Percentiles rank a stretch among this genome's conserved stretches.
Evolutionary conservation across 352 stramenopile species (phyloP).

Genomic region (Pythium chondricola): DNA sequence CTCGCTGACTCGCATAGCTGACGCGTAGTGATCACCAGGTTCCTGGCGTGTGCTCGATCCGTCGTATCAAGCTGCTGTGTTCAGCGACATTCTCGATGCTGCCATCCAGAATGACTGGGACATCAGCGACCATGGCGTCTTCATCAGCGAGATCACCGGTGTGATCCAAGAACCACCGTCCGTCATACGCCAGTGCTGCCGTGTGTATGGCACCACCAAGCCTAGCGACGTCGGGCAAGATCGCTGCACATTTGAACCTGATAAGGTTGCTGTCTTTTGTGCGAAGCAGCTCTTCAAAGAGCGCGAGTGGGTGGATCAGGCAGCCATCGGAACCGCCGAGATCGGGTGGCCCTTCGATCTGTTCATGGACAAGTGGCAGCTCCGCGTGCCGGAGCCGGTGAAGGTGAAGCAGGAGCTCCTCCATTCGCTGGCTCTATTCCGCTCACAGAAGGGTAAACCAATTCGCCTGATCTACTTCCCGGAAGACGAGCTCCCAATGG

Average conservation of each 20-base stretch:
- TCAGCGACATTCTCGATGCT: conserved; percentile 65
- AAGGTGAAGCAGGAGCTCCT: conserved; percentile 60
- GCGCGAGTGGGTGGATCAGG: conserved; percentile 29
- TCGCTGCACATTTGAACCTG: conserved; percentile 39
- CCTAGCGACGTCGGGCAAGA: conserved; percentile 14
- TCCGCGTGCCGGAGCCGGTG: conserved; percentile 65
- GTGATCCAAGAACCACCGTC: conserved; percentile 34
- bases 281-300: conserved; percentile 74
- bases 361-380: conserved; percentile 82
- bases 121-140: conserved; percentile 31
- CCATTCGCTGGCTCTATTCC: conserved; percentile 49
- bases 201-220: conserved; percentile 44
- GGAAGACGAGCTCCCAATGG: conserved; percentile 52
- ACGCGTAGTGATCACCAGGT: no score
- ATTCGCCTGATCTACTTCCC: conserved; percentile 58
- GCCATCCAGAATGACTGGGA: conserved; percentile 72
- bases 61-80: conserved; percentile 49
- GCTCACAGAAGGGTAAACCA: conserved; percentile 32
- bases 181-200: conserved; percentile 64
- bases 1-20: no score
- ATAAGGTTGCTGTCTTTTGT: conserved; percentile 68
- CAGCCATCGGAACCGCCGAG: conserved; percentile 16
- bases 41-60: conserved; percentile 56
- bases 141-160: conserved; percentile 32
- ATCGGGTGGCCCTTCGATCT: conserved; percentile 39